Base-by-base conservation (phyloP, 1,139 yeast genomes). In the Blastobotrys serpentis region DNA sequence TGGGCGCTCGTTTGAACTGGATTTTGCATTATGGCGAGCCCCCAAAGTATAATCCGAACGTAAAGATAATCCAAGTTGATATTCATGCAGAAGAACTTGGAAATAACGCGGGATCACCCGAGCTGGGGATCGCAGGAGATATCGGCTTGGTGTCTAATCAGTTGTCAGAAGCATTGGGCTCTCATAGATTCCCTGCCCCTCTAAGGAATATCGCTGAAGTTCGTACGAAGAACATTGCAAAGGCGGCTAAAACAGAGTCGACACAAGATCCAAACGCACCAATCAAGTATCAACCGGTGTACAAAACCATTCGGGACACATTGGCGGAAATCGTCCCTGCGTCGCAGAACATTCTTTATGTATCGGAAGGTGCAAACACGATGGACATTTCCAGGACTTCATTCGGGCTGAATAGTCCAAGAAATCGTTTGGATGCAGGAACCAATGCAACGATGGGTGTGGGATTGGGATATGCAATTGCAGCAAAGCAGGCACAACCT, bases 361-460 rank as follows among this genome's bases (percentile, higher is more conserved):
- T 81, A 1, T 72, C 79, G 2, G 87, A 82, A 61, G 87, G 87
- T 11, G 86, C 87, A 1, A 81, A 81, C 58, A 80, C 86, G 0
- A 82, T 82, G 86, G 87, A 82, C 56, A 70, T 77, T 33, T 80
- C 86, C 1, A 70, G 87, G 42, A 70, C 80, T 4, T 75, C 83
- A 0, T 81, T 82, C 61, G 77, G 79, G 3, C 69, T 81, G 41
- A 63, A 68, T n/a, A 54, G 56, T 3, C 82, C 86, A 0, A 73
- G 75, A 51, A 74, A 71, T 13, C 66, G 86, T 25, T 64, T 82
- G 18, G 87, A 82, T 56, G 85, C 86, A 2, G 87, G 87, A 1
- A 81, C 86, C 0, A 80, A 79, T 62, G 86, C 86, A 1, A 81
- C 86, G 0, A 82, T 82, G 87, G 87, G 87, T 2, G 70, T 81